phyloP scores from a whole-genome alignment of 192 early-diverging fungal species.

The Coemansia sp. region DNA sequence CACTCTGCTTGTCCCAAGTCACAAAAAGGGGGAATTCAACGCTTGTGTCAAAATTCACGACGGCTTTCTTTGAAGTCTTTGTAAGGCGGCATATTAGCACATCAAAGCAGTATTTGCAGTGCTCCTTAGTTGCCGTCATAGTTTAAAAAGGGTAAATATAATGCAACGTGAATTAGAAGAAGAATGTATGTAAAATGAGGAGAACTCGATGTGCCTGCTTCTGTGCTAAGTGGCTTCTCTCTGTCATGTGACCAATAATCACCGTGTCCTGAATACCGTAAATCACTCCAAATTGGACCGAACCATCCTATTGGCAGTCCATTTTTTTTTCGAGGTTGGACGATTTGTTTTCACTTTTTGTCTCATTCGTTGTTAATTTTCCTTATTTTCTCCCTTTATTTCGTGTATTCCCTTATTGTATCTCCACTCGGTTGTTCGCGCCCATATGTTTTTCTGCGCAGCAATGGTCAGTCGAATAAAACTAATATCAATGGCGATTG shows the following conservation, averaged over 20 bases:
- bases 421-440: neutral
- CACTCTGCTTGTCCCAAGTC: conserved; percentile 32
- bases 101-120: conserved; percentile 83
- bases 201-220: too few relatives aligned
- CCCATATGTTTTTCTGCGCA: neutral
- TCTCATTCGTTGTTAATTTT: neutral
- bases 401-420: neutral
- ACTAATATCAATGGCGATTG: neutral
- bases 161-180: too few relatives aligned
- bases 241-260: too few relatives aligned
- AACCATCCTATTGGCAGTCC: neutral
- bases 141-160: too few relatives aligned
- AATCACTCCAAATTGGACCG: too few relatives aligned
- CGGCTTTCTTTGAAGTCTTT: conserved; percentile 13
- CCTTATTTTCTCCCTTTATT: neutral
- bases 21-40: conserved; percentile 55
- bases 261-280: too few relatives aligned
- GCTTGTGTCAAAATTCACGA: conserved; percentile 30
- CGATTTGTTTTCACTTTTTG: neutral
- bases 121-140: conserved; percentile 51
- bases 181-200: too few relatives aligned
- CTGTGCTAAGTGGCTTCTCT: too few relatives aligned
- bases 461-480: neutral
- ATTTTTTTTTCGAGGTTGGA: neutral
- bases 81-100: conserved; percentile 64